A percentile compares a stretch with the other conserved stretches of the same genome.
Evolutionary conservation across 805 yeast species (phyloP).

Genomic region (Candida jianshihensis): DNA sequence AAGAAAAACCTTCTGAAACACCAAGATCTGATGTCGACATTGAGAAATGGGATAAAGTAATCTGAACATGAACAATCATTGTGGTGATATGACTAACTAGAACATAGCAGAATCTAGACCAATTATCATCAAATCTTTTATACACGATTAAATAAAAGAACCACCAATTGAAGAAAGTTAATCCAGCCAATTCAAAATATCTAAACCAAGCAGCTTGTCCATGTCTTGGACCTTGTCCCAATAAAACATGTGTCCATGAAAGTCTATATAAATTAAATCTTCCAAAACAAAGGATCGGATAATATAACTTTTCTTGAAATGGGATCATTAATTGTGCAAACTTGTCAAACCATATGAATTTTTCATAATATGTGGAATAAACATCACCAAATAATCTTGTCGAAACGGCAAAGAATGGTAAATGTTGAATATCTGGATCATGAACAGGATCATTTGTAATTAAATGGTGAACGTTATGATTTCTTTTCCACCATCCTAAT

Average conservation of each 20-base stretch:
- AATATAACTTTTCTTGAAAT: constrained; percentile 63
- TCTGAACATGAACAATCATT: constrained; percentile 91
- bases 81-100: constrained; percentile 74
- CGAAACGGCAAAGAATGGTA: constrained; percentile 87
- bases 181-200: constrained; percentile 68
- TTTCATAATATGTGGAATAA: constrained; percentile 76
- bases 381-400: constrained; percentile 59
- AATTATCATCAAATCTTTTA: constrained; percentile 43
- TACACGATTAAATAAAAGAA: constrained; percentile 60
- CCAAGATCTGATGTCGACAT: constrained; percentile 91
- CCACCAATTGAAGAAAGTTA: constrained; percentile 71
- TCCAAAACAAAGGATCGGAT: constrained; percentile 76
- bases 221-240: constrained; percentile 71
- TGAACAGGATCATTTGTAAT: constrained; percentile 91
- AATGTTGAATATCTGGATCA: constrained; percentile 90
- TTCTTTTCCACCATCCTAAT: constrained; percentile 91
- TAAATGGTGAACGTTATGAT: constrained; percentile 89
- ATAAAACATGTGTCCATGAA: constrained; percentile 69
- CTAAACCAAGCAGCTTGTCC: constrained; percentile 88
- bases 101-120: constrained; percentile 51
- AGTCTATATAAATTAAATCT: constrained; percentile 78
- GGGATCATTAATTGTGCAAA: constrained; percentile 53
- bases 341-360: constrained; percentile 58
- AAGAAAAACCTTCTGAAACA: constrained; percentile 67
- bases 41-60: constrained; percentile 84